A percentile compares a stretch with the other conserved stretches of the same genome.
Evolutionary conservation across 345 rosid genomes (phyloP).

Genomic region (Aethionema arabicum): DNA sequence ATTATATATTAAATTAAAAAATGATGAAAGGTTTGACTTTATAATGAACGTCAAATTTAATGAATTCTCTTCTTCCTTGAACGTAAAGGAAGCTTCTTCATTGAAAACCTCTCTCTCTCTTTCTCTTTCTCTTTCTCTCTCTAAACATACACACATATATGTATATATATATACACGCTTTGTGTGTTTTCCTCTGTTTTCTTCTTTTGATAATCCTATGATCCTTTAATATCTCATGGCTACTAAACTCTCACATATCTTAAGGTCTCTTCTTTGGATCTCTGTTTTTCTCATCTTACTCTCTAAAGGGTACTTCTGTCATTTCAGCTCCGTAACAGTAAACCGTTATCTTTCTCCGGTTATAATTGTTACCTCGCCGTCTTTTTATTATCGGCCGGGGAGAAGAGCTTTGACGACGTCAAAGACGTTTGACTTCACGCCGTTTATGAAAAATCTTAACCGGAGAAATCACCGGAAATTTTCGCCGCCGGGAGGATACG

Average conservation of each 20-base stretch:
- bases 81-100: conserved; percentile 65
- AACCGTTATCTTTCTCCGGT: conserved; percentile 17
- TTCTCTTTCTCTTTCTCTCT: conserved; percentile 15
- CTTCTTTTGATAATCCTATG: conserved; percentile 17
- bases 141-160: conserved; percentile 29
- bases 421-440: conserved; percentile 55
- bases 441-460: conserved; percentile 39
- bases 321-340: not conserved
- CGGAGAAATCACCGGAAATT: conserved; percentile 9
- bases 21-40: conserved; percentile 49
- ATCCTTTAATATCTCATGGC: conserved; percentile 30
- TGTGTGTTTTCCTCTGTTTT: not conserved
- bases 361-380: conserved; percentile 26
- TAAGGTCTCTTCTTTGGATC: conserved; percentile 21
- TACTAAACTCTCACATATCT: conserved; percentile 21
- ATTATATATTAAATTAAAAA: conserved; percentile 1
- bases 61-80: conserved; percentile 53
- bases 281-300: conserved; percentile 23
- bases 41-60: conserved; percentile 35
- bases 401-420: conserved; percentile 40
- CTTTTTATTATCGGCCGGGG: conserved; percentile 39
- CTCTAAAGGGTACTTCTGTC: not conserved
- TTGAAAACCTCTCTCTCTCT: conserved; percentile 34
- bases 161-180: conserved; percentile 1
- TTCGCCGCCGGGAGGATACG: conserved; percentile 28